Base-by-base conservation (phyloP, 106 monocot genomes). In the Dioscorea alata region DNA sequence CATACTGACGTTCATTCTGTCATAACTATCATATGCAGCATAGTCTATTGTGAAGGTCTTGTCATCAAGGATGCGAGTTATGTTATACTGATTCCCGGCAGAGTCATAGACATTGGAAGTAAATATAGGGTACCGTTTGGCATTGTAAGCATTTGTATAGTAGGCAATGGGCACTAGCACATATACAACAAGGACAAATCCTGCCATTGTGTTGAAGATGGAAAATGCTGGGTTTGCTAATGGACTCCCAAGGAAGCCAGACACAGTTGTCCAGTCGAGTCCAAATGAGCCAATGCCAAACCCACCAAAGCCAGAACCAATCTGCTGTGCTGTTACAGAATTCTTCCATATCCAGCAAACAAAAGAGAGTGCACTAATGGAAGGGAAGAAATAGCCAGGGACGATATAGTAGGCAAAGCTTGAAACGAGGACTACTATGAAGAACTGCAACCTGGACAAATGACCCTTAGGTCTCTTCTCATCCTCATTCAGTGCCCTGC, bases 401-500 rank as follows among this genome's bases (percentile, higher is more conserved):
- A 54, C 54, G 15, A 54, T 54, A 13, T 54, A 54, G 54, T 54
- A 54, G 54, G 19, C 54, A 19, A 54, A 54, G 54, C 54, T 54
- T 4, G 19, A 16, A 8, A 54, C 13, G 54, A 54, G 54, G 18
- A 54, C 19, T 19, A 54, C 15, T 5, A 54, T 4, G 54, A 54
- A 54, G 54, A 54, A 54, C 13, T 54, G 54, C 54, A 54, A 19
- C 54, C 54, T 54, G 15, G 54, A 54, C 15, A 54, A 19, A 54
- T 19, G 15, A 54, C 54, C 54, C 65, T 62, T 81, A 0, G 65
- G 68, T 42, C 84, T 76, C 66, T 79, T 79, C 53, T 82, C 82
- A 14, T 73, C 67, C 49, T 80, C 80, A 63, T 89, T 82, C 50
- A 89, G 48, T 50, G 89, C 79, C 70, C 85, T 83, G 57, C 13